Evolutionary conservation across 1,139 yeast species (phyloP).

Genomic region (Saccharomycopsis hybrid): DNA sequence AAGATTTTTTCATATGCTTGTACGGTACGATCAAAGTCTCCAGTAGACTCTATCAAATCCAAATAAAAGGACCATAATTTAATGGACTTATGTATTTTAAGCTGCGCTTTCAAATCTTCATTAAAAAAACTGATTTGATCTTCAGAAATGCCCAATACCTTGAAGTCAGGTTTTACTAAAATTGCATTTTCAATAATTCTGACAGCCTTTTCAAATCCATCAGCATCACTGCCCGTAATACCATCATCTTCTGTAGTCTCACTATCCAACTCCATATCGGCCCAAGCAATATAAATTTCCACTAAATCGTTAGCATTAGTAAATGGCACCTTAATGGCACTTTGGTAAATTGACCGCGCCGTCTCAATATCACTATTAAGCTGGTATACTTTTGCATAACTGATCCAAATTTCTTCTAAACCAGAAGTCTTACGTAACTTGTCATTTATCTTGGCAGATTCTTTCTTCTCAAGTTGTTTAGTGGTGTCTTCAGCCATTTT

Average conservation of each 20-base stretch:
- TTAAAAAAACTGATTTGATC: slow-evolving; percentile 35
- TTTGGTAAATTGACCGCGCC: slow-evolving; percentile 57
- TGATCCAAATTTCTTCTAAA: slow-evolving; percentile 58
- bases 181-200: slow-evolving; percentile 46
- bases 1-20: slow-evolving; percentile 56
- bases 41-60: slow-evolving; percentile 63
- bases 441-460: slow-evolving; percentile 24
- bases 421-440: slow-evolving; percentile 31
- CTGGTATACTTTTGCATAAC: slow-evolving; percentile 63
- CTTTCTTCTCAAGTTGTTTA: slow-evolving; percentile 19
- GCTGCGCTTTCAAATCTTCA: slow-evolving; percentile 46
- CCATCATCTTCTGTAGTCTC: slow-evolving; percentile 25
- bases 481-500: background rate
- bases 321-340: slow-evolving; percentile 69
- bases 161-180: slow-evolving; percentile 37
- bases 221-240: slow-evolving; percentile 7
- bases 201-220: slow-evolving; percentile 45
- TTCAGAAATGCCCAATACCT: slow-evolving; percentile 21
- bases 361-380: slow-evolving; percentile 47
- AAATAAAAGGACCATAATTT: slow-evolving; percentile 70
- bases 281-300: slow-evolving; percentile 66
- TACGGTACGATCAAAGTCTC: slow-evolving; percentile 38
- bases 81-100: slow-evolving; percentile 51
- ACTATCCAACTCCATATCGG: slow-evolving; percentile 51
- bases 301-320: slow-evolving; percentile 58